Evolutionary conservation across 495 filamentous ascomycete species (phyloP).

Genomic region (Cercophora sp.): DNA sequence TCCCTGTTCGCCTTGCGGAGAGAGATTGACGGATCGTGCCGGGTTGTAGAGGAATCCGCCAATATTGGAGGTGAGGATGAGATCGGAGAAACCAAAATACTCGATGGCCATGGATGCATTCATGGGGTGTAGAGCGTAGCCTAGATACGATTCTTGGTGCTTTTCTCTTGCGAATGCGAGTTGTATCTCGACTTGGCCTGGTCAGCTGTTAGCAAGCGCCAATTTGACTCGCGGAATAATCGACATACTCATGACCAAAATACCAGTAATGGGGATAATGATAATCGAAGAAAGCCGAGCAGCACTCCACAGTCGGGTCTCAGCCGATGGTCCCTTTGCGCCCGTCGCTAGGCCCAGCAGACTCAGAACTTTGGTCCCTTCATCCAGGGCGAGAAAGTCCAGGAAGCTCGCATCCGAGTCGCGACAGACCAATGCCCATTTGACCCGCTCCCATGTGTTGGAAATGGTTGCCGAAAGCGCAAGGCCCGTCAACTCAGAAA

Average conservation of each 20-base stretch:
- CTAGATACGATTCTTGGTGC: background rate
- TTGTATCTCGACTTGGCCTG: constrained; percentile 9
- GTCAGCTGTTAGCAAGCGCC: too few relatives aligned
- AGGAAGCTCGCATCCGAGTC: background rate
- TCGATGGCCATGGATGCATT: constrained; percentile 3
- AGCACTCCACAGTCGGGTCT: constrained; percentile 3
- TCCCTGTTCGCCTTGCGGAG: background rate
- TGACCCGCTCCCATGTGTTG: constrained; percentile 2
- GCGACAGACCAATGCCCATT: constrained; percentile 3
- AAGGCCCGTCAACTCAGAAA: constrained; percentile 5
- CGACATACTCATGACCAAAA: constrained; percentile 9
- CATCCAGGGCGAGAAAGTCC: constrained; percentile 7
- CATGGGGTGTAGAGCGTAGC: background rate
- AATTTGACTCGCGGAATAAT: too few relatives aligned
- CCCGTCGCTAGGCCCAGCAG: background rate
- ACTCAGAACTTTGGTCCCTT: background rate
- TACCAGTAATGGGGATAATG: background rate
- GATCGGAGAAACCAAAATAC: constrained; percentile 7
- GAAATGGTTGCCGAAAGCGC: constrained; percentile 2
- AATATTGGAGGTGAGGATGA: background rate
- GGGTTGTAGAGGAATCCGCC: background rate
- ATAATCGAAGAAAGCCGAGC: background rate
- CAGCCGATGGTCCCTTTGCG: background rate
- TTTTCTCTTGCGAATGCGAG: background rate
- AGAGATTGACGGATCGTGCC: background rate